Conservation (phyloP, 148 eudicot species). For the Vaccinium darrowii region DNA sequence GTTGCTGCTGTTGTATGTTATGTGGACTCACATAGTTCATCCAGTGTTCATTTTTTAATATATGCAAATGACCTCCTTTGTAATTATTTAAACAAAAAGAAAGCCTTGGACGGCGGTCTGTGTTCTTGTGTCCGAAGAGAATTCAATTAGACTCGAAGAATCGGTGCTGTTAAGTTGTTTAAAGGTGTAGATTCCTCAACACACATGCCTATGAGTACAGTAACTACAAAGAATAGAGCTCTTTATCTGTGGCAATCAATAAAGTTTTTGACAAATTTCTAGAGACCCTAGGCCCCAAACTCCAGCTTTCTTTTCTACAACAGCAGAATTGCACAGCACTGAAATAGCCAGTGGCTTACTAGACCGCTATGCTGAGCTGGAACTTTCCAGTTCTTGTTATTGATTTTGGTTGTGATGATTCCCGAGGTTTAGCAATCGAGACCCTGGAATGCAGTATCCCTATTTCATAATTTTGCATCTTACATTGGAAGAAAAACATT, state of each 20-base stretch:
- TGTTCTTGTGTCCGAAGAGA: background rate
- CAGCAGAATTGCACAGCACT: background rate
- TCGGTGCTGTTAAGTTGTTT: background rate
- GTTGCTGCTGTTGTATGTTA: background rate
- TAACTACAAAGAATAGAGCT: background rate
- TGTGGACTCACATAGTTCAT: background rate
- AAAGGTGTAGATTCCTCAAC: background rate
- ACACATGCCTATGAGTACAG: background rate
- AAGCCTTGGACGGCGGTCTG: background rate
- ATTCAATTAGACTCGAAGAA: background rate
- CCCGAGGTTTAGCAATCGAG: background rate
- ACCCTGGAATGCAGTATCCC: background rate
- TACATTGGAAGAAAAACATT: background rate
- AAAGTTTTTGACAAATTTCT: background rate
- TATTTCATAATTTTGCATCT: background rate
- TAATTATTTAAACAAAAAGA: background rate
- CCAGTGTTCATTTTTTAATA: background rate
- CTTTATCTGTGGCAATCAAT: background rate
- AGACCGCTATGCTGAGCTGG: slow-evolving; percentile 4
- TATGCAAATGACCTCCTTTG: background rate
- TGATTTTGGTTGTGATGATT: background rate
- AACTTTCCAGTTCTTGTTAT: background rate
- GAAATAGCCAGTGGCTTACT: background rate
- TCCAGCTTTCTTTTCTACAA: background rate
- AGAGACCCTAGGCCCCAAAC: background rate